phyloP scores from a whole-genome alignment of 331 rosid genomes.

The Rhamnella rubrinervis region DNA sequence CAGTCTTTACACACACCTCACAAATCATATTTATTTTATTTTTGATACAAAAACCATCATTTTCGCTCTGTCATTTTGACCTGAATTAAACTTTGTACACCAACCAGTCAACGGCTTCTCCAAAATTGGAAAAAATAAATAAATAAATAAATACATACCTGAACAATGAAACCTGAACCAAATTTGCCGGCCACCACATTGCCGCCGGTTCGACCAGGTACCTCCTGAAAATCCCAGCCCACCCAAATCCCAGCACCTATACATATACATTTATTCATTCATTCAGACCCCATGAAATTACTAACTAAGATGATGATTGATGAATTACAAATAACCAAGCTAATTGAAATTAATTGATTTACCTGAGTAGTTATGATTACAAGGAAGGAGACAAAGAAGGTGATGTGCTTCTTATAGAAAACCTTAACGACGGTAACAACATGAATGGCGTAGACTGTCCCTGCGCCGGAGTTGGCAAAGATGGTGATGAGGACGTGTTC shows the following conservation, averaged over 20 bases:
- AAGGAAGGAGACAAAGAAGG: conserved; percentile 66
- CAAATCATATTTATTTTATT: too few species aligned
- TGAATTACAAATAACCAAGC: neutral
- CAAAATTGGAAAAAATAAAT: neutral
- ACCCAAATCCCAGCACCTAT: conserved; percentile 89
- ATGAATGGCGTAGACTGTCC: conserved; percentile 83
- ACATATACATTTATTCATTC: neutral
- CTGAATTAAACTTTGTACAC: too few species aligned
- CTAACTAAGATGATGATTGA: too few species aligned
- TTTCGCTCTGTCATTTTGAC: too few species aligned
- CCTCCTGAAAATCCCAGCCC: conserved; percentile 92
- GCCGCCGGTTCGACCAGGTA: conserved; percentile 92
- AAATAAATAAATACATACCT: conserved; percentile 35
- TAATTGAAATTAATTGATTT: neutral
- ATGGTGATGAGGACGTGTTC: conserved; percentile 92
- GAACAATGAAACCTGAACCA: conserved; percentile 94
- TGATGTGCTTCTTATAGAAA: conserved; percentile 49
- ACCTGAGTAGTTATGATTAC: conserved; percentile 83
- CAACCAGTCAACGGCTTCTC: neutral
- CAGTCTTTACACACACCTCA: too few species aligned
- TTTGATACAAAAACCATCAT: too few species aligned
- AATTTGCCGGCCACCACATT: conserved; percentile 99
- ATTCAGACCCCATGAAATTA: conserved; percentile 21
- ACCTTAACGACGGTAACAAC: conserved; percentile 70
- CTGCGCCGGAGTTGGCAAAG: conserved; percentile 89